phyloP scores from a whole-genome alignment of 2,329 filamentous ascomycete species.

The Corynespora cassiicola region DNA sequence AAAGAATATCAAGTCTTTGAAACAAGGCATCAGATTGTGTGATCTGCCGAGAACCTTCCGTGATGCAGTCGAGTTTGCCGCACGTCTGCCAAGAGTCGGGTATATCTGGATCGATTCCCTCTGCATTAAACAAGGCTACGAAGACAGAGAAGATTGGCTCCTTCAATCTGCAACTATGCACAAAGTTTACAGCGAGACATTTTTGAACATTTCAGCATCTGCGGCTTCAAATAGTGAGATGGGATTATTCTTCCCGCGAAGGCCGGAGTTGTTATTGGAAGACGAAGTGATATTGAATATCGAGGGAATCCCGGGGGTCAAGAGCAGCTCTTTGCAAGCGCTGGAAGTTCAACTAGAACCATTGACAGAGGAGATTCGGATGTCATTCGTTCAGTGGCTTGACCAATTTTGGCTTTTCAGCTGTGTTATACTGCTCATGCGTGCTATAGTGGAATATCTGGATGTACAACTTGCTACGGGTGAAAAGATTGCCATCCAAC shows the following conservation, averaged over 20 bases:
- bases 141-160: slow-evolving; percentile 20
- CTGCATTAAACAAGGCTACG: slow-evolving; percentile 17
- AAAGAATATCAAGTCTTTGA: slow-evolving; percentile 6
- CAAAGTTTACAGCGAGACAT: slow-evolving; percentile 19
- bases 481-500: too few species aligned
- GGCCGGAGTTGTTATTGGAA: slow-evolving; percentile 12
- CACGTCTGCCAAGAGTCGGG: slow-evolving; percentile 8
- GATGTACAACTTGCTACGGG: too few species aligned
- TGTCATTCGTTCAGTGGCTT: too few species aligned
- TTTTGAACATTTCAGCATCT: slow-evolving; percentile 31
- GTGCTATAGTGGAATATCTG: too few species aligned
- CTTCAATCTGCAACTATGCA: slow-evolving; percentile 20
- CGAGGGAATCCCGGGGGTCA: slow-evolving; percentile 3
- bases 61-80: slow-evolving; percentile 13
- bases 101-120: slow-evolving; percentile 24
- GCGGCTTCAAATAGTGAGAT: slow-evolving; percentile 15
- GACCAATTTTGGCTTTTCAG: too few species aligned
- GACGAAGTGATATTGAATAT: slow-evolving; percentile 18
- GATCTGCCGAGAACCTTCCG: slow-evolving; percentile 18
- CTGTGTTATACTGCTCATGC: too few species aligned
- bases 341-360: too few species aligned
- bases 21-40: slow-evolving; percentile 8
- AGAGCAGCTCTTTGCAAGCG: too few species aligned
- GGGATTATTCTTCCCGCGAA: slow-evolving; percentile 18
- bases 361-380: too few species aligned